Evolutionary conservation across 2,329 filamentous ascomycete species (phyloP).

Genomic region (Dactylellina parvicollis): DNA sequence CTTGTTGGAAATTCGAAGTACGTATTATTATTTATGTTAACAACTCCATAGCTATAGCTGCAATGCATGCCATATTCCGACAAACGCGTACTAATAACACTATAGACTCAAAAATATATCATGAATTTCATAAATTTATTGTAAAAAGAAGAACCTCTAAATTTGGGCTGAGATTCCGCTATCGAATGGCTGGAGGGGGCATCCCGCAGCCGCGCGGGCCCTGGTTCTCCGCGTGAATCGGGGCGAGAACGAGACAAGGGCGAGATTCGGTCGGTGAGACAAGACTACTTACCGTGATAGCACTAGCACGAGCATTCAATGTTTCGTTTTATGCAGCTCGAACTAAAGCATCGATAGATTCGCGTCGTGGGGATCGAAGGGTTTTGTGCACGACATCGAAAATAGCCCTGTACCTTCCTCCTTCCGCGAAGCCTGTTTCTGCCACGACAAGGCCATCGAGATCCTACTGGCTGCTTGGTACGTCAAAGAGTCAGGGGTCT

Average conservation of each 20-base stretch:
- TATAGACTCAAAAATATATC: too few relatives aligned
- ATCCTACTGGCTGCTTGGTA: neutral
- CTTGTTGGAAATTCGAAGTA: too few relatives aligned
- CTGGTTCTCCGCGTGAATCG: neutral
- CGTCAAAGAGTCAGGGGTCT: conserved; percentile 15
- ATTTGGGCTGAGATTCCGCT: neutral
- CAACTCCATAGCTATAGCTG: too few relatives aligned
- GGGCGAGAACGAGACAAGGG: too few relatives aligned
- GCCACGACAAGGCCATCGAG: neutral
- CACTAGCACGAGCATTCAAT: neutral
- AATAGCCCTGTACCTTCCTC: neutral
- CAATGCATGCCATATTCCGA: too few relatives aligned
- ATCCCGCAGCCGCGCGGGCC: conserved; percentile 30
- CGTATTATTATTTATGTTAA: too few relatives aligned
- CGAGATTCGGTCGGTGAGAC: neutral
- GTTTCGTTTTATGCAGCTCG: neutral
- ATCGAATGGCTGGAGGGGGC: conserved; percentile 12
- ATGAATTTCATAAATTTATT: too few relatives aligned
- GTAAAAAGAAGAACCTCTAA: neutral
- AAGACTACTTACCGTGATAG: conserved; percentile 2
- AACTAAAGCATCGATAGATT: too few relatives aligned
- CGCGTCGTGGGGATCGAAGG: too few relatives aligned
- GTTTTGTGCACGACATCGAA: too few relatives aligned
- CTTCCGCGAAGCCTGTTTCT: conserved; percentile 1
- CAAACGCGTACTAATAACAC: too few relatives aligned